Evolutionary conservation across 345 rosid species (phyloP).

Genomic region (Linum tenue): DNA sequence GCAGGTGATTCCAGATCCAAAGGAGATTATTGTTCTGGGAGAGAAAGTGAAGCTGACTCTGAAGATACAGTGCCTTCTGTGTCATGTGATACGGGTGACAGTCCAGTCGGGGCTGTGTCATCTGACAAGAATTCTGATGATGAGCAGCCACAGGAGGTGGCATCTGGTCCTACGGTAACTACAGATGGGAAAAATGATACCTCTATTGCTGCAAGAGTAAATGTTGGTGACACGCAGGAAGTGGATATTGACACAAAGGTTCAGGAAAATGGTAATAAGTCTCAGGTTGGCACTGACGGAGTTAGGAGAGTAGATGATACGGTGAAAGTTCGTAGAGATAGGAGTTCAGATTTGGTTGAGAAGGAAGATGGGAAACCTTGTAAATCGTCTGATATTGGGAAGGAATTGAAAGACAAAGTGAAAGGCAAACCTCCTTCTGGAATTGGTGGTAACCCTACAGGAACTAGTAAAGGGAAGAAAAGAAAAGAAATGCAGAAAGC

Average conservation of each 20-base stretch:
- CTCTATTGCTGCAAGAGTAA: conserved; percentile 27
- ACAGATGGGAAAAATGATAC: conserved; percentile 26
- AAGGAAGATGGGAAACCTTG: conserved; percentile 22
- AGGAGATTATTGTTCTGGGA: conserved; percentile 28
- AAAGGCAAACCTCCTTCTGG: conserved; percentile 25
- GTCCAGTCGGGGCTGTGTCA: conserved; percentile 28
- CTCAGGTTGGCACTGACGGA: conserved; percentile 26
- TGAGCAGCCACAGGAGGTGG: conserved; percentile 31
- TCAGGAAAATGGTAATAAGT: conserved; percentile 33
- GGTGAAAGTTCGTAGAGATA: conserved; percentile 23
- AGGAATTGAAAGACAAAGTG: conserved; percentile 30
- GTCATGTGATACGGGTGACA: conserved; percentile 26
- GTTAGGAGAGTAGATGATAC: conserved; percentile 29
- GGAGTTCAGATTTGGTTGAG: conserved; percentile 19
- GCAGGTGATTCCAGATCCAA: conserved; percentile 30
- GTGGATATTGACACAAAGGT: conserved; percentile 26
- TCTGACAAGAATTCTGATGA: conserved; percentile 28
- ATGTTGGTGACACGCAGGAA: conserved; percentile 22
- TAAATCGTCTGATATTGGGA: conserved; percentile 21
- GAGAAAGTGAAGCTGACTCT: conserved; percentile 29
- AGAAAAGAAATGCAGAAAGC: conserved; percentile 25
- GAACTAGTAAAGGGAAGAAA: conserved; percentile 22
- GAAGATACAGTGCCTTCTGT: conserved; percentile 42
- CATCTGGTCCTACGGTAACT: conserved; percentile 8
- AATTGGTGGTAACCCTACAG: conserved; percentile 10